A percentile compares a stretch with the other conserved stretches of the same genome.
Evolutionary conservation across 2,329 filamentous ascomycete species (phyloP).

Genomic region (Ophiocordyceps camponoti-floridani): DNA sequence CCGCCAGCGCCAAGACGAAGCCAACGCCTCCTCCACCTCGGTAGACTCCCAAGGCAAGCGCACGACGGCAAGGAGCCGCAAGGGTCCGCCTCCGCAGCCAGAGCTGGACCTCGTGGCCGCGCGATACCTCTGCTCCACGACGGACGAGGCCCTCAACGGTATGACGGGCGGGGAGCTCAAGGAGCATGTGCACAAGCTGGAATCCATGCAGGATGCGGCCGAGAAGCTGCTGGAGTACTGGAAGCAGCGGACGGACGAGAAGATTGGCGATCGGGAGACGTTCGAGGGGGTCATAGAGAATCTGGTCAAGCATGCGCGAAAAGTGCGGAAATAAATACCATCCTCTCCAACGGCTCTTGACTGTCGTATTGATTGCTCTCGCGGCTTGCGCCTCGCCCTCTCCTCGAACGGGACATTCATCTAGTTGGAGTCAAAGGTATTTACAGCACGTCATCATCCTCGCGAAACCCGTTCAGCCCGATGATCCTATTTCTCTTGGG

Average conservation of each 20-base stretch:
- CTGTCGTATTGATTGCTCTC: no score
- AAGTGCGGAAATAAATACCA: constrained; percentile 51
- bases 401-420: not conserved
- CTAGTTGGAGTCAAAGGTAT: not conserved
- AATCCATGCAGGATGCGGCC: constrained; percentile 52
- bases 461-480: not conserved
- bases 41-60: constrained; percentile 40
- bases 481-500: not conserved
- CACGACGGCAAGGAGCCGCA: constrained; percentile 23
- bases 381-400: not conserved
- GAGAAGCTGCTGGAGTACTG: constrained; percentile 74
- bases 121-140: constrained; percentile 63
- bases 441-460: not conserved
- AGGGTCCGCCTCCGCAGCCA: constrained; percentile 49
- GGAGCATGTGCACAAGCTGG: constrained; percentile 50
- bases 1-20: constrained; percentile 25
- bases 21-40: constrained; percentile 37
- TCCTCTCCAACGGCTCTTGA: not conserved
- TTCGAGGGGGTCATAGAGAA: constrained; percentile 97
- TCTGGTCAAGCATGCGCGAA: constrained; percentile 76
- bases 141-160: constrained; percentile 62
- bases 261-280: constrained; percentile 77
- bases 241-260: constrained; percentile 71
- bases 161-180: constrained; percentile 64
- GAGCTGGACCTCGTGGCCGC: constrained; percentile 66